Evolutionary conservation across 129 eudicot species (phyloP).

Genomic region (Centaurea solstitialis): DNA sequence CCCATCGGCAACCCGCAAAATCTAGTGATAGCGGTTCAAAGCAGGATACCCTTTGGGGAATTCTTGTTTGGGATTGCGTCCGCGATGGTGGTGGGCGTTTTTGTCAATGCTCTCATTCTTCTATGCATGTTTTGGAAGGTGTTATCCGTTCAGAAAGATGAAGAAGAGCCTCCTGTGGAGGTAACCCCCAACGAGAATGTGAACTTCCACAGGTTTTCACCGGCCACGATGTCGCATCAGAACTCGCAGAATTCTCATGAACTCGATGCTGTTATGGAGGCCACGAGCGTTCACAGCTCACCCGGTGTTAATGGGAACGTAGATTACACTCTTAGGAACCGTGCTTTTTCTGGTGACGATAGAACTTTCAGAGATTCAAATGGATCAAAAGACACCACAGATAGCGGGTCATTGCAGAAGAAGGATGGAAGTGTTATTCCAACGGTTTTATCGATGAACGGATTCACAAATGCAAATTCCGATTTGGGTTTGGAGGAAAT

Average conservation of each 20-base stretch:
- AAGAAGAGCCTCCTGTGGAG: conserved; percentile 57
- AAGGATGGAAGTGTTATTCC: conserved; percentile 37
- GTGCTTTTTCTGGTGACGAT: conserved; percentile 37
- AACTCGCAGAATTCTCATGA: conserved; percentile 51
- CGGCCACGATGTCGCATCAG: conserved; percentile 84
- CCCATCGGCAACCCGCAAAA: conserved; percentile 97
- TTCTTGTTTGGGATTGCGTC: conserved; percentile 67
- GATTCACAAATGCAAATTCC: conserved; percentile 22
- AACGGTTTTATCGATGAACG: conserved; percentile 35
- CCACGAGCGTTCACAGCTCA: conserved; percentile 29
- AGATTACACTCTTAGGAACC: conserved; percentile 52
- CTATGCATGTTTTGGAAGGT: conserved; percentile 81
- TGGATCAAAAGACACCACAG: conserved; percentile 40
- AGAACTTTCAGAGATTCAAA: conserved; percentile 37
- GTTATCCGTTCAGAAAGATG: conserved; percentile 71
- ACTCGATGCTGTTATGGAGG: conserved; percentile 30
- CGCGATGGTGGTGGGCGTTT: conserved; percentile 74
- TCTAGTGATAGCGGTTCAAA: conserved; percentile 81
- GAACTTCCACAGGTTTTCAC: conserved; percentile 74
- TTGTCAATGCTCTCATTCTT: conserved; percentile 66
- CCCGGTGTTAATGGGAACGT: conserved; percentile 29
- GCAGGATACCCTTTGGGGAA: conserved; percentile 71
- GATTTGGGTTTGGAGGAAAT: conserved; percentile 35
- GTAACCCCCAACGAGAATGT: conserved; percentile 64
- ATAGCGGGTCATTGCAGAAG: conserved; percentile 11